Conservation (phyloP, 2,329 filamentous ascomycete genomes). For the Colletotrichum chlorophyti region DNA sequence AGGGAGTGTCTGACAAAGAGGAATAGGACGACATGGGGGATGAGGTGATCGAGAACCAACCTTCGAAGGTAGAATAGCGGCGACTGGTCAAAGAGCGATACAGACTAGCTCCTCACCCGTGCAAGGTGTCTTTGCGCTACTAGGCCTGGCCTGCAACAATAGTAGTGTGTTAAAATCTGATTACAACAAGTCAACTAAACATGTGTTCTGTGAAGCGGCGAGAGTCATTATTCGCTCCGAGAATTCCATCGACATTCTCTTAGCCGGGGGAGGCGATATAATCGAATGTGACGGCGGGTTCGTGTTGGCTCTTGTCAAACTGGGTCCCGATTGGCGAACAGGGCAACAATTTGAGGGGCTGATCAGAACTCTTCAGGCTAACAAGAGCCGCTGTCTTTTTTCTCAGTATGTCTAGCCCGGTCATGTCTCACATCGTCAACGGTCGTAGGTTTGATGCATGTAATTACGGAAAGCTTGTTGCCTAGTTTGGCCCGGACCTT, state of each 20-base stretch:
- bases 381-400: not conserved
- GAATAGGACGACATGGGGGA: too few relatives aligned
- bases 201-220: not conserved
- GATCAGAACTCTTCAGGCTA: not conserved
- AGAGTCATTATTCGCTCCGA: not conserved
- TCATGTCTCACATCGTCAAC: not conserved
- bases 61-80: too few relatives aligned
- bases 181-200: not conserved
- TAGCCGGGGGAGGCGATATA: not conserved
- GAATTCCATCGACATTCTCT: not conserved
- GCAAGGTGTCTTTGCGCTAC: not conserved
- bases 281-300: not conserved
- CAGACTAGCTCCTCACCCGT: too few relatives aligned
- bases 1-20: too few relatives aligned
- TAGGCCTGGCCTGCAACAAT: not conserved
- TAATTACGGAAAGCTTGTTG: not conserved
- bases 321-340: constrained; percentile 4
- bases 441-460: not conserved
- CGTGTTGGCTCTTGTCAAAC: not conserved
- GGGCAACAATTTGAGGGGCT: not conserved
- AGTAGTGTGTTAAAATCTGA: not conserved
- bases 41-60: too few relatives aligned
- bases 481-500: not conserved
- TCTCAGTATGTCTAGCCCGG: not conserved
- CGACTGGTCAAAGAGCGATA: too few relatives aligned